Percentiles rank a stretch among this genome's conserved stretches.
These are phyloP conservation scores for Aechmea fasciata DNA, from an alignment of 176 grass and related monocot species.

Conservation along the genomic window DNA sequence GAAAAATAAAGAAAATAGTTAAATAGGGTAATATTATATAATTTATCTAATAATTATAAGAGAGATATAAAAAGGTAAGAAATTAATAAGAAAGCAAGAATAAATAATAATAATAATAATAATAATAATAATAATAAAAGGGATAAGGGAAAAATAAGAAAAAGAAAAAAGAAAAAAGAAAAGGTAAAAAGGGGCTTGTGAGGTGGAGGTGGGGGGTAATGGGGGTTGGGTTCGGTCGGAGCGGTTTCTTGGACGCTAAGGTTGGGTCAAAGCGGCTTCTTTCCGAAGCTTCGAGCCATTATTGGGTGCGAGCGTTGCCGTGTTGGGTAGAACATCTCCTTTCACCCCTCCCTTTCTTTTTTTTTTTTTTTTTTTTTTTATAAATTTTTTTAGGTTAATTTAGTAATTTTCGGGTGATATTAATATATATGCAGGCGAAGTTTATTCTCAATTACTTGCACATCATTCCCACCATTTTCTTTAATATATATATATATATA, in stretches of 20 bases:
- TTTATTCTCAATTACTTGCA: neutral
- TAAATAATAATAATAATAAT: no score
- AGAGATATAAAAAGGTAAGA: no score
- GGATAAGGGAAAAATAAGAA: neutral
- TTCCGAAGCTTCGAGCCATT: neutral
- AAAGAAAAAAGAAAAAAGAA: neutral
- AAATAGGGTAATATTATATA: no score
- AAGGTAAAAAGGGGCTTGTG: neutral
- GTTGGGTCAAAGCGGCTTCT: neutral
- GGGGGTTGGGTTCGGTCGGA: no score
- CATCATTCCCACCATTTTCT: neutral
- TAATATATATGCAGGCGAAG: neutral
- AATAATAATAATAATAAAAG: no score
- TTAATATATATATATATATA: neutral
- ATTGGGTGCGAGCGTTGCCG: neutral
- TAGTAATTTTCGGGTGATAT: neutral
- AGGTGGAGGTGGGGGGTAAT: neutral
- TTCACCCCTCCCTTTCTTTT: neutral
- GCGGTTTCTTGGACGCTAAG: neutral
- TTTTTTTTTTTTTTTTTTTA: neutral
- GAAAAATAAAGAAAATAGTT: no score
- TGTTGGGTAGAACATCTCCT: neutral
- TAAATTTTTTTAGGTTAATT: neutral
- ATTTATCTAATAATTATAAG: no score
- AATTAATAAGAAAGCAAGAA: no score